Base-by-base conservation (phyloP, 2,329 filamentous ascomycete genomes). In the Chrysosporium keratinophilum region DNA sequence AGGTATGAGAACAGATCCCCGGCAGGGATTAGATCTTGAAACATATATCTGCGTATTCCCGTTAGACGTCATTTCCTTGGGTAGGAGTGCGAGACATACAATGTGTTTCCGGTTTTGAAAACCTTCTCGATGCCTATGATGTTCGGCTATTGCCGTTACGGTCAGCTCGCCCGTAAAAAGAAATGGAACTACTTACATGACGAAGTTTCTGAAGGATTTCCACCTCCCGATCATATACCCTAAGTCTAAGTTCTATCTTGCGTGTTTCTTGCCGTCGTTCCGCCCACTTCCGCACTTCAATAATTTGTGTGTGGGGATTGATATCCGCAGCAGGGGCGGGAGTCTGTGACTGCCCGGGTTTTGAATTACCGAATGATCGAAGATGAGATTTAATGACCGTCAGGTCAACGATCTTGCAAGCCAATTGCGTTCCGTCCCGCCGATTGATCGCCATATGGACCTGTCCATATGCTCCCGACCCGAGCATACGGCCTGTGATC, bases 1-100 rank as follows among this genome's bases (percentile, higher is more conserved):
- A 82, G 66, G 57, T 77, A 82, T 0, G 80, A 83, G 58, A 81
- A 78, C 1, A 84, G 68, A 59, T 84, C 80, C 12, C 81, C 81
- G 5, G 74, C 79, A 1, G 78, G 76, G 46, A 81, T 64, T 9
- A 83, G 71, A 43, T 83, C 80, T 62, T 81, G 74, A 56, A 83
- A 79, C 52, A 83, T 77, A 62, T 80, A 84, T 15, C 77, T 78
- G 54, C 28, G 19, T 28, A 39, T 37, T 15, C 19, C 28, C 10
- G 31, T 34, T 15, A 15, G 40, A 14, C 11, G 1, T 52, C 19
- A 3, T 14, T 14, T 23, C 23, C 20, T 19, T 31, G 28, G 15
- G 31, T 7, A n/a, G 10, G 34, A 42, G n/a, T 1, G 41, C 15
- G 31, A 11, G n/a, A 12, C n/a, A 64, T 59, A 77, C 74, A 81